Base-by-base conservation (phyloP, 2,329 filamentous ascomycete species). In the Neofusicoccum sp. region DNA sequence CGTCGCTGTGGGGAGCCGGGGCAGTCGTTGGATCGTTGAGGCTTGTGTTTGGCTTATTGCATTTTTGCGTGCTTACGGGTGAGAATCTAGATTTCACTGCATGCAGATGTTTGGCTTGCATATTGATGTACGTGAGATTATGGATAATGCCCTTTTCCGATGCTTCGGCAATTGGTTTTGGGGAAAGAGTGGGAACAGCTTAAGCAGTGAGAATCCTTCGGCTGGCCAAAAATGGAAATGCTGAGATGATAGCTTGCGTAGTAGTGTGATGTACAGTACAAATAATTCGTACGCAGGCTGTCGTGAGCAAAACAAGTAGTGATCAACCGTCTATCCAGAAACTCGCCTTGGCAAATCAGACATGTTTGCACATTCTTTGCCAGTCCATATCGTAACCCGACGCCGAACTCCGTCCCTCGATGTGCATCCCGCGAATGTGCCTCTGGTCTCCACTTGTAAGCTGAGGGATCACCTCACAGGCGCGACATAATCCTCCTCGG, bases 41-140 rank as follows among this genome's bases (percentile, higher is more conserved):
- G 12, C 7, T 41, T 43, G 40, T 20, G 24, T 26, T n/a, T n/a
- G 51, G 51, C 51, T 43, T 41, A 56, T 43, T 4, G 36, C 12
- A 4, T 14, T 41, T 53, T 53, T 56, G 26, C 26, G 38, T 56
- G 51, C 36, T 56, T 43, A 56, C 51, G 14, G 8, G 38, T 56
- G 51, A 56, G 51, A 56, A 56, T 56, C 51, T 56, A 56, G 51
- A 56, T 56, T 38, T 11, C n/a, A 28, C 51, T n/a, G n/a, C n/a
- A n/a, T 56, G 51, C 51, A 56, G 51, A 56, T 56, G n/a, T 31
- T 41, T 11, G 26, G 51, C 38, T 33, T 56, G 28, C 51, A 33
- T 31, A 11, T 7, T 34, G 24, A 33, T 43, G 51, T 33, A 33
- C 8, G 51, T 56, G 8, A 56, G 51, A 56, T 31, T 56, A 56